Conservation (phyloP, 2,329 filamentous ascomycete species). For the Exophiala spinifera region DNA sequence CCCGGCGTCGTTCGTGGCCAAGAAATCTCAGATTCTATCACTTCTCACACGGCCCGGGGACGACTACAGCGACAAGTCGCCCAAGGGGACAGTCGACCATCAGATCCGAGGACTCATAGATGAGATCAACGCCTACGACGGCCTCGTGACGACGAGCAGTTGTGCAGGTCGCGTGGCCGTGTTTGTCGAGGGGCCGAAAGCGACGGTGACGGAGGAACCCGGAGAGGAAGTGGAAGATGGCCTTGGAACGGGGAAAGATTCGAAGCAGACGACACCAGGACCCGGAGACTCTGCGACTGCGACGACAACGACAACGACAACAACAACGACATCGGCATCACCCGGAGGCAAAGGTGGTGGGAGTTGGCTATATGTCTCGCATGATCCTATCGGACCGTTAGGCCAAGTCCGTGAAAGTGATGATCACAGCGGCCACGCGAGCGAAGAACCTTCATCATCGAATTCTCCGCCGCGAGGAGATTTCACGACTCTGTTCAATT, state of each 20-base stretch:
- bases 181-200: slow-evolving; percentile 74
- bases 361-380: slow-evolving; percentile 82
- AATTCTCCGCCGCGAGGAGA: neutral
- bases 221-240: slow-evolving; percentile 3
- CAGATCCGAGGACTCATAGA: slow-evolving; percentile 74
- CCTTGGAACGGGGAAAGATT: too few species aligned
- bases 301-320: neutral
- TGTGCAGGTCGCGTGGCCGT: slow-evolving; percentile 85
- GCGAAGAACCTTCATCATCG: too few species aligned
- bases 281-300: too few species aligned
- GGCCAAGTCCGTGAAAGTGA: too few species aligned
- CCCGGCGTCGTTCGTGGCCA: slow-evolving; percentile 49
- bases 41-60: slow-evolving; percentile 65
- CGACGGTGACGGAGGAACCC: slow-evolving; percentile 9
- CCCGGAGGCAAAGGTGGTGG: slow-evolving; percentile 84
- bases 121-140: slow-evolving; percentile 66
- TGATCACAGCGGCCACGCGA: neutral
- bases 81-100: slow-evolving; percentile 81
- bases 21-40: slow-evolving; percentile 70
- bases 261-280: neutral
- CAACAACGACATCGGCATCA: slow-evolving; percentile 40
- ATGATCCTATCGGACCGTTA: slow-evolving; percentile 61
- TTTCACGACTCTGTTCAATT: slow-evolving; percentile 11
- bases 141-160: slow-evolving; percentile 87
- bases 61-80: slow-evolving; percentile 78